Base-by-base conservation (phyloP, 1,284 basidiomycete species). In the Flammula alnicola region DNA sequence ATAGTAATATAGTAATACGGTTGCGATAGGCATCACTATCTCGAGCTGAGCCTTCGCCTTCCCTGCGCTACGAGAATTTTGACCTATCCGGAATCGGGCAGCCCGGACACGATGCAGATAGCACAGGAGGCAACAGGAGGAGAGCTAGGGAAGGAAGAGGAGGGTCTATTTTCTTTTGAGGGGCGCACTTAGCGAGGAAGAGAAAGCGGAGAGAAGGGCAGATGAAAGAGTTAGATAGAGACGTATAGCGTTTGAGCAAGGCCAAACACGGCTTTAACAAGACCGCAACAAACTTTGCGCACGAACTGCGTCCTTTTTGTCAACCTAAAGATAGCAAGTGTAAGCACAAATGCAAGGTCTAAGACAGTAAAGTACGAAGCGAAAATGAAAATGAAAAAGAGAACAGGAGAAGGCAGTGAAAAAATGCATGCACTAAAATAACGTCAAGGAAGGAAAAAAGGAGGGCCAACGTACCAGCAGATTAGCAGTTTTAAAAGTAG, bases 401-500 rank as follows among this genome's bases (percentile, higher is more conserved):
- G 33, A 14, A 36, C 16, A 36, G 33, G 33, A 11, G 33, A 36
- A 36, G 33, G 16, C 16, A 14, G 7, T 10, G 16, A 11, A n/a
- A 5, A 16, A 12, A 32, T 1, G 10, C n/a, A 32, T 11, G 31
- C 38, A 22, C 25, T n/a, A 20, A 26, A 25, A 23, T 40, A 25
- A 25, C 11, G 11, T 14, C 22, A 10, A 10, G 23, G 16, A 42
- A 26, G 25, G 19, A 42, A 33, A 36, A 25, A 51, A 50, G 46
- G 20, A 44, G 35, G 31, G 56, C 43, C 7, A 23, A 59, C 74
- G 43, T 47, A 89, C 88, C 58, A 92, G 74, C 26, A 93, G 70
- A 65, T 92, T 93, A 44, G 90, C 91, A 11, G 90, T 91, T 67
- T 91, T 89, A 62, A 84, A 88, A 9, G 90, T 91, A 37, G 88